Base-by-base conservation (phyloP, 768 basidiomycete species). In the Tulasnella sp. region DNA sequence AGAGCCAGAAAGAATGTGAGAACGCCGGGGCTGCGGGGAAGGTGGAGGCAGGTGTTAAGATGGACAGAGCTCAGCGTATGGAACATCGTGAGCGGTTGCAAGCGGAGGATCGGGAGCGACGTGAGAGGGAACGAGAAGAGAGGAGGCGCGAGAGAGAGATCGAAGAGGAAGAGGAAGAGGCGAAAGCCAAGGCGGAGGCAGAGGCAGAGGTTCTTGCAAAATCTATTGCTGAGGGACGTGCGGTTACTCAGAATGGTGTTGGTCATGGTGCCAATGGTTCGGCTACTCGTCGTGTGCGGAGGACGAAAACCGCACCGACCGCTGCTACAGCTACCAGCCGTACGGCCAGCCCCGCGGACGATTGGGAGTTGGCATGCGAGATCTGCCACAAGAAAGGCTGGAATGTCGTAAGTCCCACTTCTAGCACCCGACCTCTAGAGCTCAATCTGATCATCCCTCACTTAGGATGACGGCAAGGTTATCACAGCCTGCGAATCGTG, bases 281-380 rank as follows among this genome's bases (percentile, higher is more conserved):
- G n/a, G 48, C 51, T 42, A 52, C 59, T 51, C 38, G 44, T 26
- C 56, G 63, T 43, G 42, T 60, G 19, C 38, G 42, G 23, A 54
- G 51, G 48, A 64, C 58, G 38, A 53, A 53, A n/a, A 48, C 56
- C 15, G 48, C 53, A 13, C 17, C 30, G n/a, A 26, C 21, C n/a
- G 29, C 47, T 24, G 45, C 29, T 45, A 29, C 19, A 24, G 17
- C 51, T 4, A 47, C 51, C 8, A 71, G 70, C 48, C 63, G 67
- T 24, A 65, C 69, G 17, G 68, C 70, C 13, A 79, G 78, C 4
- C 79, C 82, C 30, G 59, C 65, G 47, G 70, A 72, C 19, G 75
- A 84, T 60, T 94, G 92, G 92, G 83, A 88, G 59, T 72, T 96
- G 23, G 84, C 88, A 67, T 96, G 92, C 68, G 92, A 95, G 68